A percentile compares a stretch with the other conserved stretches of the same genome.
phyloP scores from a whole-genome alignment of 768 basidiomycete species.

The Phanerodontia chrysosporium region DNA sequence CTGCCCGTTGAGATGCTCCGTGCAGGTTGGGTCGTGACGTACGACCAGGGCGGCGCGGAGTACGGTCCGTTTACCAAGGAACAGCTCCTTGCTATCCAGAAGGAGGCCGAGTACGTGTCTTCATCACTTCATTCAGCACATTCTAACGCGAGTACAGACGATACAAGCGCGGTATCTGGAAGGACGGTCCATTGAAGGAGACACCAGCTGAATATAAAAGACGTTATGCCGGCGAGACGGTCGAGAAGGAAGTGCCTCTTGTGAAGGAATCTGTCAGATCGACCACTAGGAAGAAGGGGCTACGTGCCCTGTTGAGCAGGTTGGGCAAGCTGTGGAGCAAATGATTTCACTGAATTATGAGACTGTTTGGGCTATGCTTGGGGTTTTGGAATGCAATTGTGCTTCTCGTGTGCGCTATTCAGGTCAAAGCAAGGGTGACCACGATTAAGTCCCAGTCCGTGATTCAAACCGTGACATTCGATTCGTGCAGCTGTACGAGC shows the following conservation, averaged over 20 bases:
- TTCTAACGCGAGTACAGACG: constrained; percentile 35
- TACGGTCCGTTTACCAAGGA: constrained; percentile 71
- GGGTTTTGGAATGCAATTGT: neutral
- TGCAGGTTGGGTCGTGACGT: constrained; percentile 72
- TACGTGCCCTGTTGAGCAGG: no score
- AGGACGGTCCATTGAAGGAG: constrained; percentile 46
- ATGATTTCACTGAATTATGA: no score
- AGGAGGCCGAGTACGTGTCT: constrained; percentile 21
- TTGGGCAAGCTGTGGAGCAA: no score
- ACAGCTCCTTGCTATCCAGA: constrained; percentile 56
- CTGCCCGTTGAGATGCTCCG: constrained; percentile 73
- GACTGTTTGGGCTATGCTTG: no score
- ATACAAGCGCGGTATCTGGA: constrained; percentile 75
- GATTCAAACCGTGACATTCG: no score
- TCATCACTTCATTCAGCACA: neutral
- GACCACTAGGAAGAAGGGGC: no score
- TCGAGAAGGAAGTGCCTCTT: neutral
- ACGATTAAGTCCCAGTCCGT: no score
- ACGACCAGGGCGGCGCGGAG: constrained; percentile 74
- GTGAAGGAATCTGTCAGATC: neutral
- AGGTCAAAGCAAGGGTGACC: no score
- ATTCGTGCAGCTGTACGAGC: no score
- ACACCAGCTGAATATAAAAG: constrained; percentile 81
- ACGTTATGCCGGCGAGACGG: constrained; percentile 36
- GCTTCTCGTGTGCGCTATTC: no score